Conservation (phyloP, 768 basidiomycete genomes). For the Suillus fuscotomentosus region DNA sequence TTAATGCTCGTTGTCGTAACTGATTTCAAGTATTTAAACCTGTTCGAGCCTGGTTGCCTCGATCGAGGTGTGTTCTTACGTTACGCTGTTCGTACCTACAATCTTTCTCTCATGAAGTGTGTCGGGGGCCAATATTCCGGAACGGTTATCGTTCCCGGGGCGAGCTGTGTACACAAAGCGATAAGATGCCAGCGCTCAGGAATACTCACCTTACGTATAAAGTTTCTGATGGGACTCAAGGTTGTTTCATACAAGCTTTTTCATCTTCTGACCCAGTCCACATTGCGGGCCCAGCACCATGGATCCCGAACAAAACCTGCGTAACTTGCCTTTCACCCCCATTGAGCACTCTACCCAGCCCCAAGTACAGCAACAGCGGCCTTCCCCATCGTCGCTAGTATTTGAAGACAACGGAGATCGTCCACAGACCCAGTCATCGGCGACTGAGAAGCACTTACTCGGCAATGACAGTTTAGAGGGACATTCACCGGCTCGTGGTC, state of each 20-base stretch:
- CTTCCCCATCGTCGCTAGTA: neutral
- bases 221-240: neutral
- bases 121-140: neutral
- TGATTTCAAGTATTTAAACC: neutral
- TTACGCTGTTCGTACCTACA: neutral
- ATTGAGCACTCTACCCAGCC: neutral
- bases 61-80: neutral
- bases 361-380: neutral
- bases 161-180: neutral
- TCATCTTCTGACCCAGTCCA: neutral
- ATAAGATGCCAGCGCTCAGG: neutral
- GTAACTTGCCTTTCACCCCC: neutral
- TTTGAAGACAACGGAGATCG: neutral
- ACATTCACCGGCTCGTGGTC: neutral
- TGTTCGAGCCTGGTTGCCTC: neutral
- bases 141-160: neutral
- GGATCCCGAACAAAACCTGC: constrained; percentile 12
- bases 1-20: neutral
- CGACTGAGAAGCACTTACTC: constrained; percentile 12
- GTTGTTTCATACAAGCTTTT: neutral
- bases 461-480: constrained; percentile 6
- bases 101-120: neutral
- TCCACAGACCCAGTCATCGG: constrained; percentile 5
- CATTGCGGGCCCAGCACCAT: constrained; percentile 12
- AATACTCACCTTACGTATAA: neutral